Base-by-base conservation (phyloP, 1,139 yeast species). In the Yamadazyma dendronema region DNA sequence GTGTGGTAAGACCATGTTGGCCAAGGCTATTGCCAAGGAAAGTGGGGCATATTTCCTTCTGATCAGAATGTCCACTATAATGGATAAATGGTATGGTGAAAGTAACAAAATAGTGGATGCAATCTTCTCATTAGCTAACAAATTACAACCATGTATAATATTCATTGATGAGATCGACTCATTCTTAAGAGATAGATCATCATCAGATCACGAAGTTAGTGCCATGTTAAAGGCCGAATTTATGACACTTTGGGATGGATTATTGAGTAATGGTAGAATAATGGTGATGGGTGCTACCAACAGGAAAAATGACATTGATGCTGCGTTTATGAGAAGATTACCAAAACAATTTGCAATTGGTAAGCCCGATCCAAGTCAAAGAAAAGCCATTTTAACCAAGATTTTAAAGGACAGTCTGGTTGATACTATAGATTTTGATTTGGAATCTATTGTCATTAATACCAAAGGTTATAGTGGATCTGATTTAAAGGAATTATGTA, bases 71-170 rank as follows among this genome's bases (percentile, higher is more conserved):
- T 88, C 96, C 6, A 83, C 94, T 1, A 79, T 92, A 16, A 87
- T 92, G 94, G 97, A 94, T 65, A 92, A 92, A 61, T 92, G 97
- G 96, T 92, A 88, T 58, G 98, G 98, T 14, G 98, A 92, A 59
- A 82, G 94, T 33, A 92, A 92, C 61, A 92, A 92, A 65, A 81
- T 90, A 33, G 95, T 90, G 2, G 95, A 92, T 48, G 98, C 97
- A 2, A 79, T 92, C 32, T 92, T 92, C 56, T 84, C 96, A 10
- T 71, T 92, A 42, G 98, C 97, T 4, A 75, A 79, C 44, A 92
- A 92, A 57, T 72, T 92, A 32, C 92, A 89, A 58, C 98, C 98
- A 2, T 88, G 97, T 60, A 92, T 92, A 48, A 82, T 92, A 36
- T 92, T 92, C 59, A 89, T 92, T 47, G 98, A 92, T 64, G 98